Percentiles rank a stretch among this genome's conserved stretches.
Conservation (phyloP, 305 asterid genomes). For the Fraxinus dipetala region DNA sequence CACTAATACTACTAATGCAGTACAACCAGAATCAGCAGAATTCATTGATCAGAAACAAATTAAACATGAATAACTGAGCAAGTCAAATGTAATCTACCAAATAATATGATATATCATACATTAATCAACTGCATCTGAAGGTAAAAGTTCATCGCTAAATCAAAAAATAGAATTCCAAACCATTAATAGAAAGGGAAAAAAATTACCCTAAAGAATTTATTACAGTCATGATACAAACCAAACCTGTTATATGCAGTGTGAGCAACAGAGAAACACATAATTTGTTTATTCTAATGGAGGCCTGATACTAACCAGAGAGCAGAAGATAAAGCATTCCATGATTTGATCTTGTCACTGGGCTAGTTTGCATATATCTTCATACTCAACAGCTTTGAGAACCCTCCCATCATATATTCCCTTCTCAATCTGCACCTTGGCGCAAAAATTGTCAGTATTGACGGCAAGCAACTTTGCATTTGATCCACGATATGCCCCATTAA, state of each 20-base stretch:
- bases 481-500: conserved; percentile 85
- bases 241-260: neutral
- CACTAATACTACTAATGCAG: neutral
- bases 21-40: neutral
- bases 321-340: neutral
- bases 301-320: conserved; percentile 14
- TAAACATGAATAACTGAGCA: neutral
- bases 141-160: conserved; percentile 12
- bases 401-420: conserved; percentile 85
- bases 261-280: conserved; percentile 14
- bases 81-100: neutral
- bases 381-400: conserved; percentile 71
- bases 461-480: conserved; percentile 63
- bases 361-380: conserved; percentile 82
- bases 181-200: neutral
- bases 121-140: neutral
- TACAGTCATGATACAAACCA: conserved; percentile 2
- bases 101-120: neutral
- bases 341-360: conserved; percentile 33
- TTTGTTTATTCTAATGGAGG: neutral
- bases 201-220: neutral
- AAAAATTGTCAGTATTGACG: conserved; percentile 55
- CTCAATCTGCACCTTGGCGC: conserved; percentile 82
- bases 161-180: conserved; percentile 7
- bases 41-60: neutral